A percentile compares a stretch with the other conserved stretches of the same genome.
Conservation (phyloP, 1,139 yeast species). For the Geotrichum europaeum region DNA sequence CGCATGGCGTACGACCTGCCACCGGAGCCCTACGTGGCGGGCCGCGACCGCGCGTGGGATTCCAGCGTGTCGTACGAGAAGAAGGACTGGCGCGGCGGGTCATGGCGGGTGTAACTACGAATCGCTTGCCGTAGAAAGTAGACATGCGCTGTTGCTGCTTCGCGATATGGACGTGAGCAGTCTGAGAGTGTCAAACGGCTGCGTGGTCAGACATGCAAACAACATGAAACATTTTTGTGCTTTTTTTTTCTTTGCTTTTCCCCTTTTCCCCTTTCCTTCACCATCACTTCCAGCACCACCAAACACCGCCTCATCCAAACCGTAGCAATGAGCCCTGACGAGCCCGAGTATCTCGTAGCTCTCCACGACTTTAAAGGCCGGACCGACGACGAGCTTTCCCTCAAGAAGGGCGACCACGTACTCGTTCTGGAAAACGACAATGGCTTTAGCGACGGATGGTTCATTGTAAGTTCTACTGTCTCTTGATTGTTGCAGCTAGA, state of each 20-base stretch:
- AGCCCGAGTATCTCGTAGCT: conserved; percentile 41
- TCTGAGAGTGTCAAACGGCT: too few species aligned
- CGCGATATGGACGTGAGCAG: too few species aligned
- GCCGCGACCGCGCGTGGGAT: not conserved
- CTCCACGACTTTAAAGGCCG: conserved; percentile 82
- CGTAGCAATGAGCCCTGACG: conserved; percentile 2
- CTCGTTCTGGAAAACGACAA: conserved; percentile 91
- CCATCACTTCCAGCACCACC: not conserved
- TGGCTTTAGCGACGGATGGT: conserved; percentile 93
- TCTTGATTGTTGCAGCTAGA: not conserved
- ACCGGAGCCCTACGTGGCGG: not conserved
- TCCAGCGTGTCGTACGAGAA: not conserved
- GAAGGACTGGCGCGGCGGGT: not conserved
- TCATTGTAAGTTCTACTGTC: conserved; percentile 37
- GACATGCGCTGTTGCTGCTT: too few species aligned
- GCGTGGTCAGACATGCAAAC: not conserved
- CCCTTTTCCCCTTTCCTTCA: not conserved
- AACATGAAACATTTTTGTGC: not conserved
- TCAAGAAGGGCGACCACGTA: conserved; percentile 76
- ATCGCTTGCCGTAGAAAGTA: not conserved
- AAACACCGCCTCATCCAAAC: not conserved
- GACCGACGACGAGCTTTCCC: conserved; percentile 78
- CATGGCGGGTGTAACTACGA: not conserved
- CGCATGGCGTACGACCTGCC: not conserved
- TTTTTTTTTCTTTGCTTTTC: not conserved